These are phyloP conservation scores for Ganoderma lingzhi DNA, from an alignment of 1,284 basidiomycete genomes.

Conservation along the genomic window DNA sequence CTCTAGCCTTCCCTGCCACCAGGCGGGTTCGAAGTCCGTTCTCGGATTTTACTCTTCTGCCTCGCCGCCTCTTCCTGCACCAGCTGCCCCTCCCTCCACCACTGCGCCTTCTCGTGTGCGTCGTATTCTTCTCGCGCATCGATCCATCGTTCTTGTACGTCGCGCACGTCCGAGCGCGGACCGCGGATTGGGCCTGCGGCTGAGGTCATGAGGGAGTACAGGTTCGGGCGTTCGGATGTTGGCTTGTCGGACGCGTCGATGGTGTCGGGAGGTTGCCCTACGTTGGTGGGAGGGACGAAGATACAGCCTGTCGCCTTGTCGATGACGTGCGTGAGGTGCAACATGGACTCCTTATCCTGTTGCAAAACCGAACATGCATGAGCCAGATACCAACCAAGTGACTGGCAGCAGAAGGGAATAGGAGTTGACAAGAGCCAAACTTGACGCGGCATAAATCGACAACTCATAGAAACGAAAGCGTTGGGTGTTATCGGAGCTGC, in stretches of 20 bases:
- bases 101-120: slow-evolving; percentile 75
- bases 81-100: slow-evolving; percentile 68
- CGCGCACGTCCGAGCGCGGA: slow-evolving; percentile 68
- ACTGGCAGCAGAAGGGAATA: neutral
- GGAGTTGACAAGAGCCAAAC: neutral
- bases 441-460: neutral
- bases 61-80: slow-evolving; percentile 43
- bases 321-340: slow-evolving; percentile 81
- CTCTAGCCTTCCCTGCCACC: neutral
- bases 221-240: slow-evolving; percentile 65
- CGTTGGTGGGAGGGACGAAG: slow-evolving; percentile 70
- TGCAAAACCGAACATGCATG: neutral
- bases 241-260: slow-evolving; percentile 51
- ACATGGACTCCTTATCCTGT: slow-evolving; percentile 93
- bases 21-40: slow-evolving; percentile 32
- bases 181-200: slow-evolving; percentile 67
- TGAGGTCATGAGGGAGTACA: slow-evolving; percentile 70
- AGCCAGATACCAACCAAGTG: neutral
- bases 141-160: slow-evolving; percentile 91
- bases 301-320: slow-evolving; percentile 93
- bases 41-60: slow-evolving; percentile 41
- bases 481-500: neutral
- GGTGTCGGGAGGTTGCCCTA: slow-evolving; percentile 60
- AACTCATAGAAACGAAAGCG: neutral
- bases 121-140: slow-evolving; percentile 83